Evolutionary conservation across 2,329 filamentous ascomycete species (phyloP), one percentile per base, ranked within the genome.

Genomic region (Cladobotryum protrusum): DNA sequence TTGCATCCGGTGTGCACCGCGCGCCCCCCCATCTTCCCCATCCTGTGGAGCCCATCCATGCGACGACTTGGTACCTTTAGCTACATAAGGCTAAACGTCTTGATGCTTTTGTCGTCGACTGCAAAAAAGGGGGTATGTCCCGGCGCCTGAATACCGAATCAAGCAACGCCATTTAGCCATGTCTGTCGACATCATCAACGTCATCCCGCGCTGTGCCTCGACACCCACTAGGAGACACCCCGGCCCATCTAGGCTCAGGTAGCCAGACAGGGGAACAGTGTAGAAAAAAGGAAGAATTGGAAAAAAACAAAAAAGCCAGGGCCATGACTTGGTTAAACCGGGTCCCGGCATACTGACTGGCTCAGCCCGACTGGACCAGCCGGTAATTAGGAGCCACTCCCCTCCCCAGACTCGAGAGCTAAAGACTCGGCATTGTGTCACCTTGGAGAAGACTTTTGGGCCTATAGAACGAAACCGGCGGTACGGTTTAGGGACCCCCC

Each of bases 201-300:
- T 53, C 51, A 53, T 53, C 48, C 48, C 46, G 49, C 45, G 17
- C 42, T 29, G 24, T 24, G 32, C 41, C 41, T 43, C 40, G 24
- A 39, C 42, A 45, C 46, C 39, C 44, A 43, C 33, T 35, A 46
- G 40, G 20, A 39, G 24, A 29, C 24, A 29, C 24, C 24, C 24
- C 24, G 24, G 24, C 49, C 17, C 34, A 47, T 43, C 35, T 32
- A 11, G 20, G 19, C 33, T 40, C 40, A 36, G 45, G 48, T 48
- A 46, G 43, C 36, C 33, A 14, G 43, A 33, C 43, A 45, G 43
- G 46, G 50, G 33, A 24, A 18, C 20, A 46, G 42, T 45, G 45
- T 39, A 43, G 34, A 33, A 20, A 45, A 20, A 45, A 43, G 46
- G 43, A 52, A 52, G 24, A 49, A 48, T 45, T 37, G 37, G 45